These are phyloP conservation scores for Aspergillus cejpii DNA, from an alignment of 2,329 filamentous ascomycete genomes.

Conservation along the genomic window DNA sequence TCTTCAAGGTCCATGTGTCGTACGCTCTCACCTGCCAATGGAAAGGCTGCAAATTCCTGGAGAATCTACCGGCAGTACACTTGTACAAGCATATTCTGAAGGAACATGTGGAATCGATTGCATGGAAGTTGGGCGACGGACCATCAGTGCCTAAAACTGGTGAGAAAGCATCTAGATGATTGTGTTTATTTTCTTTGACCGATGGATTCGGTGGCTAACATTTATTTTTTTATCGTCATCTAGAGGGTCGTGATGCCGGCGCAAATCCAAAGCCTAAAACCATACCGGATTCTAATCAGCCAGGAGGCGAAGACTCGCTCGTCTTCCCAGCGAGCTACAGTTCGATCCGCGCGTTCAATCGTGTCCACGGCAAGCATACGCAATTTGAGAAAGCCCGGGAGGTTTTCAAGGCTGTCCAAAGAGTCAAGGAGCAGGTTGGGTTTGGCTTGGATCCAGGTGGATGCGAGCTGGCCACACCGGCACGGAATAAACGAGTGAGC, in stretches of 20 bases:
- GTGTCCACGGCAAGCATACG: slow-evolving; percentile 38
- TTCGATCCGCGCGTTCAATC: slow-evolving; percentile 38
- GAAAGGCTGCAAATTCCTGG: slow-evolving; percentile 19
- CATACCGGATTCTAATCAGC: slow-evolving; percentile 39
- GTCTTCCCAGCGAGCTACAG: slow-evolving; percentile 33
- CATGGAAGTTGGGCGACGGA: slow-evolving; percentile 56
- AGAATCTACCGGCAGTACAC: slow-evolving; percentile 23
- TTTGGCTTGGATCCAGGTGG: slow-evolving; percentile 50
- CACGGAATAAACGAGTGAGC: slow-evolving; percentile 45
- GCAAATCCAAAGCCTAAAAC: slow-evolving; percentile 29
- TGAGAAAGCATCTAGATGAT: slow-evolving; percentile 39
- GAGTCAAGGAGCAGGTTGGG: slow-evolving; percentile 48
- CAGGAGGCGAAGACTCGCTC: slow-evolving; percentile 26
- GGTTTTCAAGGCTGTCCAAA: slow-evolving; percentile 41
- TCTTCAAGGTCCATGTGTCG: slow-evolving; percentile 49
- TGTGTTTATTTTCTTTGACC: slow-evolving; percentile 26
- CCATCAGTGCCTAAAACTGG: slow-evolving; percentile 50
- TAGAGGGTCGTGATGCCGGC: slow-evolving; percentile 12
- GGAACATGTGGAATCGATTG: slow-evolving; percentile 48
- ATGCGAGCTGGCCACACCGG: slow-evolving; percentile 47
- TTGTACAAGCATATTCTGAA: slow-evolving; percentile 50
- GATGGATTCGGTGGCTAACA: slow-evolving; percentile 13
- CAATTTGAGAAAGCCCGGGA: slow-evolving; percentile 44
- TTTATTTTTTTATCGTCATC: slow-evolving; percentile 6
- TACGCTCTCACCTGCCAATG: slow-evolving; percentile 24